Evolutionary conservation across 768 basidiomycete genomes (phyloP).

Genomic region (Rhodotorula sphaerocarpa): DNA sequence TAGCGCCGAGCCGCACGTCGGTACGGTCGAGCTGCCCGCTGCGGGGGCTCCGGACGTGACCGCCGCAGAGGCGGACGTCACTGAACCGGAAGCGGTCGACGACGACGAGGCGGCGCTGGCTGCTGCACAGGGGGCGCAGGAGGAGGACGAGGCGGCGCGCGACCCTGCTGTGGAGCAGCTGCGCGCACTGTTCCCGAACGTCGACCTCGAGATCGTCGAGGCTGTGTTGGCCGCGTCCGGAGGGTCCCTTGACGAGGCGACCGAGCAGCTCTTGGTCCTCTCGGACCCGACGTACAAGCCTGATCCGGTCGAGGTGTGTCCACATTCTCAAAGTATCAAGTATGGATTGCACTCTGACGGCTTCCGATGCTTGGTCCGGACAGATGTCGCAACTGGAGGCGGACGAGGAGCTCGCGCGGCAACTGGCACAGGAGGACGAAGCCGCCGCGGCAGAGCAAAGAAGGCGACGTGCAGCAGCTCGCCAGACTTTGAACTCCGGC

Average conservation of each 20-base stretch:
- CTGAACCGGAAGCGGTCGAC: too few species aligned
- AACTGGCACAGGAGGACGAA: conserved; percentile 22
- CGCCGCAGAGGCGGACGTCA: too few species aligned
- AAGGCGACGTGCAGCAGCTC: background rate
- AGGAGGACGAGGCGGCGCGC: background rate
- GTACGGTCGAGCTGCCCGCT: too few species aligned
- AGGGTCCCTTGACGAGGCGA: conserved; percentile 11
- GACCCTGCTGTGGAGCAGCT: conserved; percentile 14
- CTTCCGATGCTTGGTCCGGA: background rate
- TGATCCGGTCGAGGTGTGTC: conserved; percentile 9
- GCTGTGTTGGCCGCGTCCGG: conserved; percentile 11
- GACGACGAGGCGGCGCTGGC: too few species aligned
- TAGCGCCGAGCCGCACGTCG: too few species aligned
- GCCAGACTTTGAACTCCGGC: too few species aligned
- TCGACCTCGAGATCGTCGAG: conserved; percentile 16
- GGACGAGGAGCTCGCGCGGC: conserved; percentile 24
- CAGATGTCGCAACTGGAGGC: conserved; percentile 26
- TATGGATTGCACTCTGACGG: too few species aligned
- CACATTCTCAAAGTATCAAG: too few species aligned
- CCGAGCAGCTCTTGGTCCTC: conserved; percentile 11
- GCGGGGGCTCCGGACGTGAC: too few species aligned
- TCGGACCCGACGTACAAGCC: conserved; percentile 17
- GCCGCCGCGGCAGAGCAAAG: conserved; percentile 1
- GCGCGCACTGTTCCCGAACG: conserved; percentile 13
- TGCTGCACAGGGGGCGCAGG: accelerated